Conservation (phyloP, 2,329 filamentous ascomycete genomes). For the Xylaria sp. region DNA sequence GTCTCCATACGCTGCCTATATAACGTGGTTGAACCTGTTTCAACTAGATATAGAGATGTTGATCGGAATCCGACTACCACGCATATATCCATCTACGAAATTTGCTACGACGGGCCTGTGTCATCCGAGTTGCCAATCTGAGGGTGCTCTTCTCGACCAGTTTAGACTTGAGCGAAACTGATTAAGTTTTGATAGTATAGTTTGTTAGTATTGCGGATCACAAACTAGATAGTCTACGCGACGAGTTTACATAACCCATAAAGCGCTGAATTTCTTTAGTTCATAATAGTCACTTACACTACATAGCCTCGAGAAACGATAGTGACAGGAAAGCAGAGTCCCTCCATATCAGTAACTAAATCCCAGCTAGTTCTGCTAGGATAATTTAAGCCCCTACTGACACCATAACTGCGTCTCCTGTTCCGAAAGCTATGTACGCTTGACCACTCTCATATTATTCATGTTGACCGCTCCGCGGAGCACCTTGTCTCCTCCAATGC, state of each 20-base stretch:
- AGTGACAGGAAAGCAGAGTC: not conserved
- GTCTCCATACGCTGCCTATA: not conserved
- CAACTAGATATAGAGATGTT: conserved; percentile 3
- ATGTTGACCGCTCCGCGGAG: too few species aligned
- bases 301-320: not conserved
- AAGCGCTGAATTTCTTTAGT: not conserved
- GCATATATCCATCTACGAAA: not conserved
- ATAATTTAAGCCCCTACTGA: too few species aligned
- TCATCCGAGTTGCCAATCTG: conserved; percentile 9
- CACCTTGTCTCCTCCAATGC: too few species aligned
- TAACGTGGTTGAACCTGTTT: conserved; percentile 5
- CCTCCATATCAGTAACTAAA: not conserved
- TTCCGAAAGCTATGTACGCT: too few species aligned
- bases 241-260: not conserved
- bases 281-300: not conserved
- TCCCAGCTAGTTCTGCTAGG: too few species aligned
- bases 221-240: not conserved
- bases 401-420: too few species aligned
- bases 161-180: not conserved
- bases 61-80: conserved; percentile 8
- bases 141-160: not conserved
- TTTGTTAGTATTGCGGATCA: conserved; percentile 1
- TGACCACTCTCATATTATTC: too few species aligned
- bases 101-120: not conserved
- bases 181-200: not conserved